Conservation (phyloP, 352 stramenopile species). For the Aphanomyces cochlioides region DNA sequence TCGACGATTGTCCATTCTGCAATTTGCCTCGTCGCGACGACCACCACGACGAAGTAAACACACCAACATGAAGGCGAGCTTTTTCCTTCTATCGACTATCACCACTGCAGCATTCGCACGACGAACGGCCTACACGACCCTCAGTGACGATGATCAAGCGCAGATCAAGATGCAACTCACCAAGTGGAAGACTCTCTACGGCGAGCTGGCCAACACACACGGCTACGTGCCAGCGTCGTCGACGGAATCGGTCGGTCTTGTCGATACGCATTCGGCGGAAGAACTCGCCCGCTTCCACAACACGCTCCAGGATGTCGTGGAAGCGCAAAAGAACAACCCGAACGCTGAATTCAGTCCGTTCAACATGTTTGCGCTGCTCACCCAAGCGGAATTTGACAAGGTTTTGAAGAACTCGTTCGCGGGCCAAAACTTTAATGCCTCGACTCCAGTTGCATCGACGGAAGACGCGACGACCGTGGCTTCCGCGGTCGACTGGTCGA, state of each 20-base stretch:
- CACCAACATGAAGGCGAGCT: background rate
- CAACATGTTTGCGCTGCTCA: slow-evolving; percentile 70
- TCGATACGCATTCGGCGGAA: background rate
- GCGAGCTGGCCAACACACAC: no score
- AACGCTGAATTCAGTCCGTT: slow-evolving; percentile 61
- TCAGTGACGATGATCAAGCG: background rate
- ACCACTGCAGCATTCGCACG: background rate
- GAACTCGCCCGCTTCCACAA: background rate
- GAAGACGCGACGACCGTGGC: no score
- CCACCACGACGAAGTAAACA: background rate
- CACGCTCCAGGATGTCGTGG: background rate
- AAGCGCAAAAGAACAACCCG: slow-evolving; percentile 35
- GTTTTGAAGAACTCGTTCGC: slow-evolving; percentile 33
- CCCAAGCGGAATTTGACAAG: slow-evolving; percentile 55
- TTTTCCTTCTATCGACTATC: background rate
- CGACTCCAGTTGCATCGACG: no score
- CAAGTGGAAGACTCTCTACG: background rate
- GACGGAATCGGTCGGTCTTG: no score
- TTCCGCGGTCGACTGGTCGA: slow-evolving; percentile 29
- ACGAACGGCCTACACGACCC: background rate
- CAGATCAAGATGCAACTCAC: background rate
- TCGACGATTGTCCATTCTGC: background rate
- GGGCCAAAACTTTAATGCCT: background rate
- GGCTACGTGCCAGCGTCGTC: background rate
- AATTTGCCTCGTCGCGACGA: background rate